Evolutionary conservation across 345 rosid genomes (phyloP).

Genomic region (Pugionium dolabratum): DNA sequence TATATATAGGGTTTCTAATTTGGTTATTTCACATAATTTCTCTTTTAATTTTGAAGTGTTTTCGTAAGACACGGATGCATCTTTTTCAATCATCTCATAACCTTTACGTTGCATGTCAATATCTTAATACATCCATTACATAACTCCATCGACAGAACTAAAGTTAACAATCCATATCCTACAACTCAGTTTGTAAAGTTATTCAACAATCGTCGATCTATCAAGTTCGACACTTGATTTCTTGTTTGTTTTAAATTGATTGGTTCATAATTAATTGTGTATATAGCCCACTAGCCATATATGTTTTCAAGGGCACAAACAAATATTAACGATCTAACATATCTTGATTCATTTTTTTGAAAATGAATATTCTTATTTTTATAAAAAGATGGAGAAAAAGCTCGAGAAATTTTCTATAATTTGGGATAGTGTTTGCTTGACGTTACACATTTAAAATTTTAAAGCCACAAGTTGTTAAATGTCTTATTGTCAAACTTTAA

Average conservation of each 20-base stretch:
- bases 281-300: background rate
- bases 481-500: slow-evolving; percentile 21
- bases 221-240: slow-evolving; percentile 9
- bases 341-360: slow-evolving; percentile 12
- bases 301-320: slow-evolving; percentile 18
- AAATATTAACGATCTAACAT: slow-evolving; percentile 14
- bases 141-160: slow-evolving; percentile 18
- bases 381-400: slow-evolving; percentile 29
- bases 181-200: slow-evolving; percentile 10
- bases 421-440: slow-evolving; percentile 32
- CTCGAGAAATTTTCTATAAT: slow-evolving; percentile 18
- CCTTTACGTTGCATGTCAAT: slow-evolving; percentile 41
- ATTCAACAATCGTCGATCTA: background rate
- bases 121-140: slow-evolving; percentile 24
- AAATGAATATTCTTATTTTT: slow-evolving; percentile 12
- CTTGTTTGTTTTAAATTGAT: background rate
- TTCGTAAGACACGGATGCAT: slow-evolving; percentile 39
- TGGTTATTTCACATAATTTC: too few relatives aligned
- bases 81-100: slow-evolving; percentile 17
- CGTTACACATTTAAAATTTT: background rate
- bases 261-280: background rate
- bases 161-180: slow-evolving; percentile 17
- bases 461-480: slow-evolving; percentile 41
- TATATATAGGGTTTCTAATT: too few relatives aligned
- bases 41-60: slow-evolving; percentile 36